These are phyloP conservation scores for Hypoxylon fuscum DNA, from an alignment of 495 filamentous ascomycete species.

Conservation along the genomic window DNA sequence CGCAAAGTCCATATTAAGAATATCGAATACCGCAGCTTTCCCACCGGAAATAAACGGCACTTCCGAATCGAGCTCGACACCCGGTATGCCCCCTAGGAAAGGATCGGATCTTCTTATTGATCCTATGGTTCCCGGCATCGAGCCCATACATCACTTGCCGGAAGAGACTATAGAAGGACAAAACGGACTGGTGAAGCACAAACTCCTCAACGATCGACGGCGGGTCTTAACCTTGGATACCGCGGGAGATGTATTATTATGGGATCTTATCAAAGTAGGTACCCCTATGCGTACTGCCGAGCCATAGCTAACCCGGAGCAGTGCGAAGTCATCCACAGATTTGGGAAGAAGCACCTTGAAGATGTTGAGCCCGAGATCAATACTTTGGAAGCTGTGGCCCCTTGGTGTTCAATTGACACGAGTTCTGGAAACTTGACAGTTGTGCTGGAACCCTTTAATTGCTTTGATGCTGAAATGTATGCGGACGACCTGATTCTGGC, in stretches of 20 bases:
- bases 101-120: conserved; percentile 70
- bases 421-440: conserved; percentile 90
- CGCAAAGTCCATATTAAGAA: conserved; percentile 73
- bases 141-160: conserved; percentile 78
- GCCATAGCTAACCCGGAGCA: conserved; percentile 46
- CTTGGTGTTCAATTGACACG: conserved; percentile 95
- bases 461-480: conserved; percentile 98
- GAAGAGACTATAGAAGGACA: conserved; percentile 93
- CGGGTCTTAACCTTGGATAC: conserved; percentile 92
- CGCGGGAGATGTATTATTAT: conserved; percentile 93
- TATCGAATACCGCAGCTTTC: conserved; percentile 85
- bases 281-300: not conserved
- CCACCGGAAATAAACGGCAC: conserved; percentile 52
- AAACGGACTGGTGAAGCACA: conserved; percentile 92
- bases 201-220: conserved; percentile 88
- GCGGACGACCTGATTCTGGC: conserved; percentile 82
- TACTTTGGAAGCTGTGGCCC: conserved; percentile 84
- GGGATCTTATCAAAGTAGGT: conserved; percentile 86
- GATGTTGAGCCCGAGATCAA: conserved; percentile 90
- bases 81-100: conserved; percentile 60
- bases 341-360: conserved; percentile 92
- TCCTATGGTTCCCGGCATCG: conserved; percentile 61
- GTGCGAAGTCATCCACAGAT: conserved; percentile 85
- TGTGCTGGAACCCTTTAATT: conserved; percentile 91
- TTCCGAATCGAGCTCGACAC: conserved; percentile 57